Base-by-base conservation (phyloP, 2,329 filamentous ascomycete species). In the Fusarium duplospermum region DNA sequence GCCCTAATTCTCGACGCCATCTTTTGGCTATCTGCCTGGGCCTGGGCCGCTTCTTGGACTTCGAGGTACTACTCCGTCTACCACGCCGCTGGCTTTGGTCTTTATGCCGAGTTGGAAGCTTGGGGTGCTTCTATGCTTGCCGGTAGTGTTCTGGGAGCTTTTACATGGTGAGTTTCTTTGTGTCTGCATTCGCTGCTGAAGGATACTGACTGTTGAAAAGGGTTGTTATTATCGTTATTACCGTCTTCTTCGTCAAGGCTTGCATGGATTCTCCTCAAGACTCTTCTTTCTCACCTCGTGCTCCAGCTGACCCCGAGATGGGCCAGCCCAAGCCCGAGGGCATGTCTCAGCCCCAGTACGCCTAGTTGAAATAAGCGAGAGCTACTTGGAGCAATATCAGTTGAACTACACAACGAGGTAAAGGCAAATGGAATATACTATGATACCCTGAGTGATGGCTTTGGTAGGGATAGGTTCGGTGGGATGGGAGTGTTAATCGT, bases 21-120 rank as follows among this genome's bases (percentile, higher is more conserved):
- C 74, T 85, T 88, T 72, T 87, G 86, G 85, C 80, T 87, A 10
- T 74, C 80, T 7, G 75, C 70, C 33, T 77, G 76, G 76, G 69
- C 74, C 0, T 87, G 84, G 84, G 80, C 84, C 6, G 82, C 83
- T 11, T 81, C 80, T 20, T 78, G 79, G 75, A 82, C 83, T 18
- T 66, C 79, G 8, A 66, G 74, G 24, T 79, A 78, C 31, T 73
- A 81, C 47, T 73, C 68, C 18, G 74, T 71, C 64, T 78, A 77
- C 54, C 62, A 76, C 0, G 36, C 27, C 18, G 80, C 72, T 71
- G 67, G 63, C 6, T 24, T 35, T 36, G 20, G 54, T 35, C 16
- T 36, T 5, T 66, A 66, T 47, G 58, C 60, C 31, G 76, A 71
- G 42, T 63, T 84, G 36, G 74, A 78, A 13, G 56, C 38, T 0